A percentile compares a stretch with the other conserved stretches of the same genome.
Conservation (phyloP, 2,329 filamentous ascomycete genomes). For the Cytospora paraplurivora region DNA sequence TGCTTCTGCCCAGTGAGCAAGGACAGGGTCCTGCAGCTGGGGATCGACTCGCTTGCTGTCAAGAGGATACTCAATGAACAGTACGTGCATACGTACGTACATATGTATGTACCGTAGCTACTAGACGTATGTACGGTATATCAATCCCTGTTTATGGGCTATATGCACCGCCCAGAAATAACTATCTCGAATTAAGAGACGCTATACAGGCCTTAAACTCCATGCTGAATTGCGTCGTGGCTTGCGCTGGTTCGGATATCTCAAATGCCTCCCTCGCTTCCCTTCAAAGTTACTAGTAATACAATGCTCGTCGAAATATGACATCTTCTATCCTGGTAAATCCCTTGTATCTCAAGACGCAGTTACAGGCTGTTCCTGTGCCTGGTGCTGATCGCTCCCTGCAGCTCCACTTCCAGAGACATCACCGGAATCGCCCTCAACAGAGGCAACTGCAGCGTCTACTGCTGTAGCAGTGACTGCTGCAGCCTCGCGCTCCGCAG, state of each 20-base stretch:
- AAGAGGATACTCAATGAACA: background rate
- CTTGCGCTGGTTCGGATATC: conserved; percentile 22
- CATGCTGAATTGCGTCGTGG: conserved; percentile 21
- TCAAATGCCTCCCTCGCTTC: conserved; percentile 7
- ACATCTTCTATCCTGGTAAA: too few species aligned
- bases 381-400: conserved; percentile 16
- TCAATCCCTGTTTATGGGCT: conserved; percentile 6
- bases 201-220: conserved; percentile 15
- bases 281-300: conserved; percentile 8
- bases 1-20: conserved; percentile 8
- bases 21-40: conserved; percentile 1
- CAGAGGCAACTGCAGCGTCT: background rate
- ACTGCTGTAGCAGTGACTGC: conserved; percentile 33
- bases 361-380: conserved; percentile 18
- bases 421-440: conserved; percentile 11
- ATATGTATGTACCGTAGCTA: background rate
- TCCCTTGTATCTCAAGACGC: background rate
- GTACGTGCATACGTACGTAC: background rate
- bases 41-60: background rate
- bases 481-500: conserved; percentile 33
- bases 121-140: background rate
- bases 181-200: background rate
- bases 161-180: conserved; percentile 4
- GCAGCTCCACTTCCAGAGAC: background rate
- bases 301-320: conserved; percentile 7